phyloP scores from a whole-genome alignment of 495 filamentous ascomycete species.

The Lichina pygmaea region DNA sequence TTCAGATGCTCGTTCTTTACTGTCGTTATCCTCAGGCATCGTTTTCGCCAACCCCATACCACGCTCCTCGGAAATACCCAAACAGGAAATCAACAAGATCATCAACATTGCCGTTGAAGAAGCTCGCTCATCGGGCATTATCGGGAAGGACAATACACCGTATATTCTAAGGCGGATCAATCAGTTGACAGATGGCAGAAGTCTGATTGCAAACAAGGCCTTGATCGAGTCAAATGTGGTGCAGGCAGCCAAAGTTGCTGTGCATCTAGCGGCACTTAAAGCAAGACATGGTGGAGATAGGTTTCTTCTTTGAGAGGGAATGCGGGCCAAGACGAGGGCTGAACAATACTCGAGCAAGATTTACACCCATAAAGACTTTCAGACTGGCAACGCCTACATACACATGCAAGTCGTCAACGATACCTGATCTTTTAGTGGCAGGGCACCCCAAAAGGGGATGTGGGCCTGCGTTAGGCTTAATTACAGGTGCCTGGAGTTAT shows the following conservation, averaged over 20 bases:
- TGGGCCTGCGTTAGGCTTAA: too few relatives aligned
- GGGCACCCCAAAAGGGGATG: too few relatives aligned
- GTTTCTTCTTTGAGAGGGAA: conserved; percentile 15
- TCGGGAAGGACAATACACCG: conserved; percentile 65
- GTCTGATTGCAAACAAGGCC: conserved; percentile 46
- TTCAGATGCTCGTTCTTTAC: conserved; percentile 31
- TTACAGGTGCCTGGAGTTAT: too few relatives aligned
- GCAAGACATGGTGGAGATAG: neutral
- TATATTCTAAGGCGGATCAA: conserved; percentile 64
- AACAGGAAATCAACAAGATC: conserved; percentile 39
- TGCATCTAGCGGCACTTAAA: conserved; percentile 8
- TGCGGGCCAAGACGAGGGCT: conserved; percentile 19
- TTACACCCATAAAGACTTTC: too few relatives aligned
- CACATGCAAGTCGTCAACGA: too few relatives aligned
- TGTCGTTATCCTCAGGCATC: conserved; percentile 46
- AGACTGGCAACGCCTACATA: too few relatives aligned
- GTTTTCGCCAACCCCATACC: conserved; percentile 79
- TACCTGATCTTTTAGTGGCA: too few relatives aligned
- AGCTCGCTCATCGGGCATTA: conserved; percentile 37
- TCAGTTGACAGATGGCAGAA: conserved; percentile 45
- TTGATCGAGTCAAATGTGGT: conserved; percentile 59
- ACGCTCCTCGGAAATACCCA: conserved; percentile 35
- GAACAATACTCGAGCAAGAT: conserved; percentile 8
- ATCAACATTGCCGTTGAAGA: conserved; percentile 49
- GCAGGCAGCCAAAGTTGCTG: conserved; percentile 6